A percentile compares a stretch with the other conserved stretches of the same genome.
Conservation (phyloP, 1,284 basidiomycete genomes). For the Malassezia japonica region DNA sequence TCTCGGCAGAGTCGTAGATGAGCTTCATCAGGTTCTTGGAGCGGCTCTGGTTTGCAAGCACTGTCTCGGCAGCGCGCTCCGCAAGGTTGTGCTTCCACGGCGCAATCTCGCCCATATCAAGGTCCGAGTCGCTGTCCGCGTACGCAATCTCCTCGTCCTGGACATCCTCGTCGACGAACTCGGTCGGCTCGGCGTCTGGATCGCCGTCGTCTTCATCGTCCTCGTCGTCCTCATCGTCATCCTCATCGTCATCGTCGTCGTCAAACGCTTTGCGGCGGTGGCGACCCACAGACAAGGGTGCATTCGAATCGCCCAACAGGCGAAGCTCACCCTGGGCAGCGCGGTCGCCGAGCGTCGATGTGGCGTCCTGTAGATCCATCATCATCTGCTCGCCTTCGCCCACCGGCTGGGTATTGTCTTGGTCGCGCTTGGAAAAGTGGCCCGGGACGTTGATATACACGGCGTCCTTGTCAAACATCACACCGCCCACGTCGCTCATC, state of each 20-base stretch:
- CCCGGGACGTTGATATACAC: conserved; percentile 97
- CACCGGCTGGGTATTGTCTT: conserved; percentile 48
- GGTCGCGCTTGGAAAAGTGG: conserved; percentile 60
- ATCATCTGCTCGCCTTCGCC: conserved; percentile 96
- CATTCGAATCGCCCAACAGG: conserved; percentile 58
- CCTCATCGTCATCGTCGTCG: conserved; percentile 25
- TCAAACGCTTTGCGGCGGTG: conserved; percentile 31
- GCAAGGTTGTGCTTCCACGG: conserved; percentile 75
- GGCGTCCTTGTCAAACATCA: conserved; percentile 96
- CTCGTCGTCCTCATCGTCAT: conserved; percentile 22
- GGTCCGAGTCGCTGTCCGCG: conserved; percentile 45
- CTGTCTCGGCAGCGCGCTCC: conserved; percentile 56
- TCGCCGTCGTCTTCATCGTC: conserved; percentile 33
- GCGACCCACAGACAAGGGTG: conserved; percentile 1
- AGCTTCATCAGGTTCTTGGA: conserved; percentile 70
- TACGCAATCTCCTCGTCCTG: conserved; percentile 44
- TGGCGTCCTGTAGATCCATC: conserved; percentile 82
- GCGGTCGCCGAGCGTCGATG: conserved; percentile 69
- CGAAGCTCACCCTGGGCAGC: conserved; percentile 72
- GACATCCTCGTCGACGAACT: conserved; percentile 19
- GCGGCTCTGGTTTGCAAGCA: conserved; percentile 37
- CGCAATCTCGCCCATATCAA: conserved; percentile 15
- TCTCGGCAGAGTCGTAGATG: conserved; percentile 65
- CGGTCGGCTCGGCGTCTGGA: conserved; percentile 27
- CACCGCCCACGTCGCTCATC: conserved; percentile 94